Percentiles rank a stretch among this genome's conserved stretches.
These are phyloP conservation scores for Abelmoschus esculentus DNA, from an alignment of 345 rosid species.

Conservation along the genomic window DNA sequence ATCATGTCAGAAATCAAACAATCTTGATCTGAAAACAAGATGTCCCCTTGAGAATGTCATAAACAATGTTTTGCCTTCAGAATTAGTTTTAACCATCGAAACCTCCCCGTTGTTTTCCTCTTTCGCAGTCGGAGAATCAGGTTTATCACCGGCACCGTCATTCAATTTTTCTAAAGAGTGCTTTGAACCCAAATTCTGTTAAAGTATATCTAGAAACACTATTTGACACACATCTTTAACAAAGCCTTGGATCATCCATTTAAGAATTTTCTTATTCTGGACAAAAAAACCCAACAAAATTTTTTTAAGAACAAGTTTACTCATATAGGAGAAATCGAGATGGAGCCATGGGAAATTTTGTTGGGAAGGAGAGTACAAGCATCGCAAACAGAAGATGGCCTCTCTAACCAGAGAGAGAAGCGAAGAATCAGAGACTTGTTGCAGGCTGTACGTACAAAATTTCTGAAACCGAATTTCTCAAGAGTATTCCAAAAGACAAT, in stretches of 20 bases:
- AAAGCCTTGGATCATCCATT: neutral
- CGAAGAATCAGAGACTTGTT: neutral
- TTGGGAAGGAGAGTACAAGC: neutral
- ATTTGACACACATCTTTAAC: conserved; percentile 1
- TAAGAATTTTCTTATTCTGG: neutral
- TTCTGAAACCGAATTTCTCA: conserved; percentile 15
- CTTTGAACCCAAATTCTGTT: neutral
- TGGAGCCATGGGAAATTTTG: neutral
- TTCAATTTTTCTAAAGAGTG: neutral
- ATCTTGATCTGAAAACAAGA: neutral
- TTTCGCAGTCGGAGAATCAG: no score
- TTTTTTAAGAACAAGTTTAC: conserved; percentile 2
- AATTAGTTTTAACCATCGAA: no score
- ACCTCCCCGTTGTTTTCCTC: neutral
- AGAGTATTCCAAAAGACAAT: conserved; percentile 33
- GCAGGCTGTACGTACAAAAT: conserved; percentile 12
- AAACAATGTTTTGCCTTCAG: conserved; percentile 12
- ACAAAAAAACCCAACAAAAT: neutral
- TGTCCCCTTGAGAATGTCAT: conserved; percentile 19
- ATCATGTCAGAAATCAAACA: no score
- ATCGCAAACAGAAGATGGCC: conserved; percentile 11
- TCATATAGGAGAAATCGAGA: neutral
- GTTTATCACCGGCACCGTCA: neutral
- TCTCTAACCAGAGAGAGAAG: conserved; percentile 8
- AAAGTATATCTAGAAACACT: conserved; percentile 6